Evolutionary conservation across 2,329 filamentous ascomycete genomes (phyloP), one percentile per base, ranked within the genome.

Genomic region (Exophiala oligosperma): DNA sequence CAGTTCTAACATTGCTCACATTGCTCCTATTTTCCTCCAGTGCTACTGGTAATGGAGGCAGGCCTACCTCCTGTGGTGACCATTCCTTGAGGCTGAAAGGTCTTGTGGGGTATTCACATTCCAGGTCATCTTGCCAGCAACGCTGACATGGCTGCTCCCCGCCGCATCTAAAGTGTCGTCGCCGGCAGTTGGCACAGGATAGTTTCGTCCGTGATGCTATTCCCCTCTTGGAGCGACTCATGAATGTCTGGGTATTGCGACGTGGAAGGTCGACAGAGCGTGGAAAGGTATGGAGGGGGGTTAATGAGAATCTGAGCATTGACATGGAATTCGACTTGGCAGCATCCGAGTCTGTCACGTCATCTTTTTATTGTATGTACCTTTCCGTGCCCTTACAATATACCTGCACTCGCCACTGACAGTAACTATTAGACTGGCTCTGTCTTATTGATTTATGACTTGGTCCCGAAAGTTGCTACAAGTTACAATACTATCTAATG

Each of bases 61-160:
- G 17, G 17, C 50, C 50, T 23, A 32, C 50, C 37, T 52, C 50
- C 23, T 17, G 14, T 12, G 50, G 50, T 41, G n/a, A 17, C 50
- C 50, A 52, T 43, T 52, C 32, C 21, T 24, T 52, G 14, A 41
- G 17, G 7, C 11, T 17, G 35, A 52, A 43, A 43, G 35, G 17
- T 26, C 8, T 23, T 12, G 37, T 17, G 14, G 50, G 12, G 38
- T 52, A 52, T 9, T 17, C n/a, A 28, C 50, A 52, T 9, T 17
- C 7, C 11, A 52, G n/a, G 37, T 43, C 37, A 52, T 52, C 50
- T 43, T 52, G 50, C 50, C 50, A 52, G 37, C 50, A 52, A 12
- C 35, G n/a, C n/a, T 52, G 50, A 17, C 50, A 52, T 17, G 50
- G 50, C 37, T 52, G 50, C 26, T 43, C n/a, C 12, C 50, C 50